Conservation (phyloP, 2,329 filamentous ascomycete genomes). For the Cordyceps cicadae region DNA sequence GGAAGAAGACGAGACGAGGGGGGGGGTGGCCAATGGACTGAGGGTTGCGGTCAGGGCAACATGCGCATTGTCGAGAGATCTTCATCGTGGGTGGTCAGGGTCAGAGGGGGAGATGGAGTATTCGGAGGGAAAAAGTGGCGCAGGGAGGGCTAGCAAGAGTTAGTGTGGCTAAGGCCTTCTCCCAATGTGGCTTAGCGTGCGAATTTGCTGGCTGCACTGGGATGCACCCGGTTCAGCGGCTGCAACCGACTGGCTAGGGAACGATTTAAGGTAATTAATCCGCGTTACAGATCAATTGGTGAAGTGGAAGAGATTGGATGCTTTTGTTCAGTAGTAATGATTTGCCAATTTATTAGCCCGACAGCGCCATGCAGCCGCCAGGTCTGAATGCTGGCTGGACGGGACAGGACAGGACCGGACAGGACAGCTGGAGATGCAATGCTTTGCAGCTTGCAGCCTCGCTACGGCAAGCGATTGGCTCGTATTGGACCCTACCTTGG, state of each 20-base stretch:
- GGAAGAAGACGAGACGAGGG: neutral
- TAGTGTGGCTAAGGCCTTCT: neutral
- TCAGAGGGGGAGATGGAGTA: neutral
- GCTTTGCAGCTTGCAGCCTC: neutral
- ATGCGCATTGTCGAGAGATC: slow-evolving; percentile 10
- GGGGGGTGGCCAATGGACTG: neutral
- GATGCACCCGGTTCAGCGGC: no score
- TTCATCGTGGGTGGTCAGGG: slow-evolving; percentile 7
- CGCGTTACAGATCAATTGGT: no score
- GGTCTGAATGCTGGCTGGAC: neutral
- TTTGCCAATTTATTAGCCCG: no score
- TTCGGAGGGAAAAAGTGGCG: slow-evolving; percentile 1
- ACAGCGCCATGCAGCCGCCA: neutral
- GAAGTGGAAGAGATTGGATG: no score
- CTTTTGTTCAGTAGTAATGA: no score
- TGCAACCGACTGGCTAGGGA: no score
- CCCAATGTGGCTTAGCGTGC: slow-evolving; percentile 1
- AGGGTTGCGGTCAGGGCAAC: neutral
- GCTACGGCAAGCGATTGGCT: neutral
- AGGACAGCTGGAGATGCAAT: neutral
- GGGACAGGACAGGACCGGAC: no score
- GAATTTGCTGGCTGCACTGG: neutral
- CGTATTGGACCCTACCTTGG: no score
- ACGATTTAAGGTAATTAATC: no score
- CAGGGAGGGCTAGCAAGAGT: neutral